Evolutionary conservation across 2,329 filamentous ascomycete species (phyloP).

Genomic region (Aspergillus vadensis): DNA sequence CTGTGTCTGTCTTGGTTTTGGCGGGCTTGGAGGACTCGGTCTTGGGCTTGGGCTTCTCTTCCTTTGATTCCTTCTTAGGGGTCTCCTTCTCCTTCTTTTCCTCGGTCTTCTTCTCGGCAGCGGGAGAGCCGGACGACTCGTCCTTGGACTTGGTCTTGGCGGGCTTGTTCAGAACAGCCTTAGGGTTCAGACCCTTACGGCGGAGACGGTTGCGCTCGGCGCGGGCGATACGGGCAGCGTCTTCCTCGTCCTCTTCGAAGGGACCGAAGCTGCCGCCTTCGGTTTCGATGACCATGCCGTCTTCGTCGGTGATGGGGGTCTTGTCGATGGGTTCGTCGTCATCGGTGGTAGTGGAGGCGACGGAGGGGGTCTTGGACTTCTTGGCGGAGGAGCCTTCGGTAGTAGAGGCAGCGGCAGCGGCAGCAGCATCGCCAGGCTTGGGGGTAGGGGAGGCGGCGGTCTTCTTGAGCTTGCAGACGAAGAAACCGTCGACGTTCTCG

Average conservation of each 20-base stretch:
- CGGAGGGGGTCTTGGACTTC: conserved; percentile 24
- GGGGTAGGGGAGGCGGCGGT: conserved; percentile 67
- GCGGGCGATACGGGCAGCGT: conserved; percentile 69
- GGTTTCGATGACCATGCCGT: conserved; percentile 30
- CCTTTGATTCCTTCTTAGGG: conserved; percentile 21
- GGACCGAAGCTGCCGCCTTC: conserved; percentile 65
- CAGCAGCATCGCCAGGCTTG: conserved; percentile 24
- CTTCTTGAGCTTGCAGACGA: conserved; percentile 97
- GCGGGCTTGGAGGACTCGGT: not conserved
- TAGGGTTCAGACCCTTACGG: conserved; percentile 72
- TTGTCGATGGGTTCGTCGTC: conserved; percentile 62
- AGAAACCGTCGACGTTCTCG: conserved; percentile 98
- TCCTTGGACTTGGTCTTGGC: conserved; percentile 30
- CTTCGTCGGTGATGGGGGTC: conserved; percentile 62
- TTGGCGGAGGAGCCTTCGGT: conserved; percentile 19
- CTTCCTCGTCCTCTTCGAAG: conserved; percentile 73
- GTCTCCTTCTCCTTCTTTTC: conserved; percentile 22
- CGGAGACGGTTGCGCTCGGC: conserved; percentile 74
- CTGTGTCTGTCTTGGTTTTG: not conserved
- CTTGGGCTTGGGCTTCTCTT: conserved; percentile 16
- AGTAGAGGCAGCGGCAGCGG: conserved; percentile 28
- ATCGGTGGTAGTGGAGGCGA: conserved; percentile 32
- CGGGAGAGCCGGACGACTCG: conserved; percentile 11
- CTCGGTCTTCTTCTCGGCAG: conserved; percentile 18
- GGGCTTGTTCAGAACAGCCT: conserved; percentile 52